These are phyloP conservation scores for Suillus americanus DNA, from an alignment of 768 basidiomycete genomes.

Conservation along the genomic window DNA sequence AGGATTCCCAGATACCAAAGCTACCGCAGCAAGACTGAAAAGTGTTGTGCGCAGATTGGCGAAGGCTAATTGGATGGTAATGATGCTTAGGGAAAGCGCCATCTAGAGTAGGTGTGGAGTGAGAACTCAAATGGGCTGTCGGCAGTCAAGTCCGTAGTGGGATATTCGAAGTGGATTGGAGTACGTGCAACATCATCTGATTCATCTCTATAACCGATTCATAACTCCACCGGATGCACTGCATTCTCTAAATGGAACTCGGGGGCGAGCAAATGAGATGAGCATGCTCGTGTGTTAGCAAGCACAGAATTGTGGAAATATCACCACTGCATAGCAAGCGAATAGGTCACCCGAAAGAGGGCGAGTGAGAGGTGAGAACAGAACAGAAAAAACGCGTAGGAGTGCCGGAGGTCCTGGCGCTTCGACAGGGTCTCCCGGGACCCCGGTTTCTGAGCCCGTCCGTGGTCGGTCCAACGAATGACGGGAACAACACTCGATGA, in stretches of 20 bases:
- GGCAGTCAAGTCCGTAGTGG: neutral
- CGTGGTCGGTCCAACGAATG: no score
- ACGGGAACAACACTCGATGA: neutral
- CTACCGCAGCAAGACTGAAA: neutral
- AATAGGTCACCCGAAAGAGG: neutral
- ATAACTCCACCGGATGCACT: neutral
- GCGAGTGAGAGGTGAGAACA: neutral
- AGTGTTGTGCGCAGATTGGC: neutral
- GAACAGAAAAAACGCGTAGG: neutral
- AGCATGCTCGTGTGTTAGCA: neutral
- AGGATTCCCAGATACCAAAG: neutral
- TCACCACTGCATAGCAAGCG: neutral
- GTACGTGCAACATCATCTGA: neutral
- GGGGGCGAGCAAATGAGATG: neutral
- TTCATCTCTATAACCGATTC: neutral
- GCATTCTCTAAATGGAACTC: neutral
- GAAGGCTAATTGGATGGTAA: neutral
- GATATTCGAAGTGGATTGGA: neutral
- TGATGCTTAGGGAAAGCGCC: neutral
- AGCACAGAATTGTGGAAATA: neutral
- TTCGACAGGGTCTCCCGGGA: no score
- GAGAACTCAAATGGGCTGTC: neutral
- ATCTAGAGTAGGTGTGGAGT: neutral
- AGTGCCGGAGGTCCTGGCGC: neutral
- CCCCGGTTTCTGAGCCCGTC: no score